Base-by-base conservation (phyloP, 225 moss, liverwort and hornwort genomes). In the Polytrichum commune region DNA sequence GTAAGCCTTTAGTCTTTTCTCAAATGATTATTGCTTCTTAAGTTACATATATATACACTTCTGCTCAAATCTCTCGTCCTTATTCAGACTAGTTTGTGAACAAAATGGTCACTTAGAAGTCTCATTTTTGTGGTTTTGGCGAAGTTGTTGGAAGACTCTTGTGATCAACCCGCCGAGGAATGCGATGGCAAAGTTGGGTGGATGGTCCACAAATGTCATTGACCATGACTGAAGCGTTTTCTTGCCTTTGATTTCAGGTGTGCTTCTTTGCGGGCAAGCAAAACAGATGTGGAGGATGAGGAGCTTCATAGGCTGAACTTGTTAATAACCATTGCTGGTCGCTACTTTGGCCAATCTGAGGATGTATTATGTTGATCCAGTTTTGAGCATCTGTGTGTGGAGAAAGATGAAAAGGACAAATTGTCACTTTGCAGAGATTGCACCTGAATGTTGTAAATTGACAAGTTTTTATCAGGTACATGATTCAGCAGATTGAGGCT, bases 331-430 rank as follows among this genome's bases (percentile, higher is more conserved):
- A 82, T 96, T 67, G 84, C 96, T 7, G 96, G 96, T 28, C 84
- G 76, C 35, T 96, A 92, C 65, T 96, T 96, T 83, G 93, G 93
- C 71, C 96, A 93, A 81, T 86, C 96, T 19, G 96, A 96, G 78
- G 79, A 90, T 62, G 64, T 60, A 28, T 55, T 83, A 33, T 73
- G 69, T 22, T 88, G 79, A 88, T n/a, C 35, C 35, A 35, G 35
- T 35, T 26, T 35, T 35, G 46, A 46, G 46, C 46, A 13, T 46
- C 13, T 46, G 46, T 35, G 35, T 46, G 46, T 46, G 46, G 38
- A 38, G 38, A 13, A 38, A 38, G 38, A 38, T 38, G 13, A 46
- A 13, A 46, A 46, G 46, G 46, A 13, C 46, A 46, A 46, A 46
- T 16, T 4, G 0, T 46, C 16, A 13, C 46, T 46, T 46, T 46